Base-by-base conservation (phyloP, 2,329 filamentous ascomycete species). In the Exophiala sideris region DNA sequence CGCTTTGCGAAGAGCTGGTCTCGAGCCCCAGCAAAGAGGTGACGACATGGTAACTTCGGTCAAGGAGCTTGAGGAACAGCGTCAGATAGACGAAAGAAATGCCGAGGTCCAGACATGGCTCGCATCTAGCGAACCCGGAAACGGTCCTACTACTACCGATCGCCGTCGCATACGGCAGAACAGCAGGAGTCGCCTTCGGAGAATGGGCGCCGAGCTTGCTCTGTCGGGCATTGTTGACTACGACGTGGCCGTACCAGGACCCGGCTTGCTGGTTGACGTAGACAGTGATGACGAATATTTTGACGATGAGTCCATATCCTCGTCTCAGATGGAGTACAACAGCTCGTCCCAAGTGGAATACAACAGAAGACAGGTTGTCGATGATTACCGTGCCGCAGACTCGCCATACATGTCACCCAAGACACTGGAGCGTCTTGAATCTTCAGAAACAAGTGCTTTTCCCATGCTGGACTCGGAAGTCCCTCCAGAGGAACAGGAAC, bases 101-200 rank as follows among this genome's bases (percentile, higher is more conserved):
- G 70, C 73, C 7, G 77, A 80, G 49, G 79, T 83, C 33, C 71
- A 73, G 48, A 69, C 73, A 18, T 83, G 80, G 80, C 72, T 81
- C 3, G 73, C 68, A 11, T 72, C 73, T 10, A 79, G 74, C 58
- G 74, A 74, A 39, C 73, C 72, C 12, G 75, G 70, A 40, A 75
- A 74, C 49, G 71, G 69, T 48, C 60, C 65, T n/a, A 68, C 67
- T 24, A 67, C 70, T 38, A 64, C 68, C 14, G 12, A 24, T 12
- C 57, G 48, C 18, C 60, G 48, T 29, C 50, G 60, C 14, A 46
- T 16, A 16, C 24, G 36, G 18, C 44, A 54, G 21, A 45, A 46
- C n/a, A 48, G 50, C 36, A 47, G 60, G 36, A 50, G 52, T 21
- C 52, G 62, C 32, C 55, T 59, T 14, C 50, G 56, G 24, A 77